Conservation (phyloP, 2,329 filamentous ascomycete genomes). For the Aspergillus sp. region DNA sequence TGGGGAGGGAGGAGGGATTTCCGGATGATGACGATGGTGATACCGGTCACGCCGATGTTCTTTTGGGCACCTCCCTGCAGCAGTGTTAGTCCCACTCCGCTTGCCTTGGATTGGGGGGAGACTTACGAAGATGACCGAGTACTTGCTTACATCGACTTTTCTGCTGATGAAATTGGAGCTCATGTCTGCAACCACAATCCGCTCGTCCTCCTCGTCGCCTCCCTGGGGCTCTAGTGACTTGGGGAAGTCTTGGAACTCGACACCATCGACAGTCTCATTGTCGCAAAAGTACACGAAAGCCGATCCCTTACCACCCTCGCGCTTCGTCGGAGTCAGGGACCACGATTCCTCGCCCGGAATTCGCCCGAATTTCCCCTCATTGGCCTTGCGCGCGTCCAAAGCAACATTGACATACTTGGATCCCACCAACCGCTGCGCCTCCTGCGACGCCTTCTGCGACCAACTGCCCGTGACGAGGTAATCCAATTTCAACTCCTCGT, state of each 20-base stretch:
- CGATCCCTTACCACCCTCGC: constrained; percentile 43
- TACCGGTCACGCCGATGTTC: constrained; percentile 78
- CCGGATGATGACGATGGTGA: constrained; percentile 77
- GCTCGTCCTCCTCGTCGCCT: constrained; percentile 52
- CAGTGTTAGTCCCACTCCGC: constrained; percentile 6
- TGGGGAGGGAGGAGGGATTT: constrained; percentile 68
- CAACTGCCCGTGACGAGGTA: constrained; percentile 87
- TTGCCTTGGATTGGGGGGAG: not conserved
- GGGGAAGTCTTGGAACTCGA: constrained; percentile 75
- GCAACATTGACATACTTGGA: constrained; percentile 69
- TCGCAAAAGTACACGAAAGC: constrained; percentile 83
- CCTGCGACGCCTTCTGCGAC: constrained; percentile 81
- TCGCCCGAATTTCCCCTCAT: constrained; percentile 73
- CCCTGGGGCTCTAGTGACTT: constrained; percentile 50
- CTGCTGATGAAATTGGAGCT: constrained; percentile 85
- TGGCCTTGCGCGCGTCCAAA: constrained; percentile 54
- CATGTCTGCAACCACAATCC: constrained; percentile 86
- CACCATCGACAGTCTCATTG: constrained; percentile 73
- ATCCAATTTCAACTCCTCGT: constrained; percentile 68
- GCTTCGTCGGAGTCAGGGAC: constrained; percentile 58
- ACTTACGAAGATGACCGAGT: constrained; percentile 71
- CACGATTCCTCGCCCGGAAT: constrained; percentile 72
- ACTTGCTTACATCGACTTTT: constrained; percentile 67
- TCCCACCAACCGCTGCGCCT: constrained; percentile 70
- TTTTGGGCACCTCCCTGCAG: constrained; percentile 69